Conservation (phyloP, 768 basidiomycete genomes). For the Boletus patriciae region DNA sequence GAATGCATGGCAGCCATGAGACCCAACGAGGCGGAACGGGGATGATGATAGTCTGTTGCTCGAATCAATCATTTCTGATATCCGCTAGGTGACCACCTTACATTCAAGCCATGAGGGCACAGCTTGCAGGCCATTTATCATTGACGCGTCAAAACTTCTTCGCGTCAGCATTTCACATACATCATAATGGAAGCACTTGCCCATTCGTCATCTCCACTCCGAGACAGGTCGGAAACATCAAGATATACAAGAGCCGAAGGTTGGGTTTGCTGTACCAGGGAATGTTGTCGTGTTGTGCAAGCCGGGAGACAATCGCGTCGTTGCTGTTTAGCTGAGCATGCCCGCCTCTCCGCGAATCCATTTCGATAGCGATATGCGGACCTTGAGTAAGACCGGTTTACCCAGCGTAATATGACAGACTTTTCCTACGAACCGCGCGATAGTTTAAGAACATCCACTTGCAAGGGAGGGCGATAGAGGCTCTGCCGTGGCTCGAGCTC, state of each 20-base stretch:
- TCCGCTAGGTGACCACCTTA: constrained; percentile 27
- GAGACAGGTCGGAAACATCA: constrained; percentile 47
- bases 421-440: too few species aligned
- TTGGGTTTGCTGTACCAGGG: constrained; percentile 68
- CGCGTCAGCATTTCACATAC: background rate
- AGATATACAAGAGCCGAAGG: constrained; percentile 51
- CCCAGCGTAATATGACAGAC: too few species aligned
- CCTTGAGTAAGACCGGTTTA: too few species aligned
- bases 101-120: constrained; percentile 57
- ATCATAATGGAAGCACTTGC: background rate
- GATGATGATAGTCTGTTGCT: constrained; percentile 50
- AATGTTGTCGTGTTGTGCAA: constrained; percentile 43
- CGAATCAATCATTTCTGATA: background rate
- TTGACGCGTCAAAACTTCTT: constrained; percentile 42
- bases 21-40: constrained; percentile 43
- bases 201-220: constrained; percentile 24
- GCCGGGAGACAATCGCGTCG: constrained; percentile 18
- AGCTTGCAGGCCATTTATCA: constrained; percentile 63
- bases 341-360: background rate
- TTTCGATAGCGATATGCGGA: background rate
- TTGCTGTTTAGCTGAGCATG: constrained; percentile 1
- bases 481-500: too few species aligned
- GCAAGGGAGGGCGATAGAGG: too few species aligned
- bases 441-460: too few species aligned
- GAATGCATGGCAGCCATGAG: constrained; percentile 49